Evolutionary conservation across 2,329 filamentous ascomycete species (phyloP), one percentile per base, ranked within the genome.

Genomic region (Ampelomyces quisqualis): DNA sequence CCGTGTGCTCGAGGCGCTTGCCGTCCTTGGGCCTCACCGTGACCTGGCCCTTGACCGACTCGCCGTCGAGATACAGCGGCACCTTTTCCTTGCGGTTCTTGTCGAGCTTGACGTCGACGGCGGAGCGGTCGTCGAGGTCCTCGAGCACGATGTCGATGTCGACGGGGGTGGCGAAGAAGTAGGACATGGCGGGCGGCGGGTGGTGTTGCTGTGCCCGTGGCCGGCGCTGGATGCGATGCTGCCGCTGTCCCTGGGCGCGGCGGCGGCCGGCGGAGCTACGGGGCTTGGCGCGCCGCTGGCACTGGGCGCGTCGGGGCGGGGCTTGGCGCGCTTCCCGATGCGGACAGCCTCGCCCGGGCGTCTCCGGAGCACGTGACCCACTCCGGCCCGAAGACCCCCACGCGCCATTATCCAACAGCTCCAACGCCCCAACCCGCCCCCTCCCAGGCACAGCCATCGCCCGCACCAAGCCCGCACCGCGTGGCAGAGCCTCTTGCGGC

Each of bases 61-160:
- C 93, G 58, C 94, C 93, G 67, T 98, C 93, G 78, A 95, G 90
- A 70, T 95, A 98, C 49, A 98, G 78, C 45, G 93, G 93, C 34
- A 90, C 90, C 75, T 96, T 95, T 73, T 98, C 93, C 65, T 90
- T 86, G 58, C 91, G 83, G 75, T 90, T 94, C 83, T 97, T 97
- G 75, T 97, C 93, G 57, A 96, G 86, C 80, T 95, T 95, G 74
- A 95, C 88, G 68, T 98, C 93, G 53, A 98, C 90, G 73, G 93
- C 95, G 60, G 89, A 84, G 64, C 93, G 86, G 61, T 95, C 88
- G 73, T 97, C 93, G 69, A 84, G 84, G 73, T 96, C 89, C 64
- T 96, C 89, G 59, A 98, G 88, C 61, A 97, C 90, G 67, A 98
- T 86, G 75, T 98, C 93, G 75, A 98, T 98, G 73, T 98, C 93